These are phyloP conservation scores for Plasmopara viticola DNA, from an alignment of 352 stramenopile genomes.

Conservation along the genomic window DNA sequence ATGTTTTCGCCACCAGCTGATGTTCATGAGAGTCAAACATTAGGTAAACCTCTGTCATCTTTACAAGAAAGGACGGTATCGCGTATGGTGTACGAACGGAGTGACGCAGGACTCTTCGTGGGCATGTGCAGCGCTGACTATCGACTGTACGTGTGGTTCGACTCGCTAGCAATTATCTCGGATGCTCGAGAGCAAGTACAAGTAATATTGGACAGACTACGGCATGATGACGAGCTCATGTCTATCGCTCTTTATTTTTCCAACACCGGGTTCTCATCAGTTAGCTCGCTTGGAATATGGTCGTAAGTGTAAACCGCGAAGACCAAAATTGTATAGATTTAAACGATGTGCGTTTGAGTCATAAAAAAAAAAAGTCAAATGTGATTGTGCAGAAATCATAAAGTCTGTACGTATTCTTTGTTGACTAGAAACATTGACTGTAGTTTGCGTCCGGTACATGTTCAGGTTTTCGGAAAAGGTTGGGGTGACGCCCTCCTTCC, in stretches of 20 bases:
- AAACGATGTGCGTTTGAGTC: background rate
- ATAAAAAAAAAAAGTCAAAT: too few relatives aligned
- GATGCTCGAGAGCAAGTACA: slow-evolving; percentile 49
- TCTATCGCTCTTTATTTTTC: slow-evolving; percentile 31
- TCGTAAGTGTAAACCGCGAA: slow-evolving; percentile 6
- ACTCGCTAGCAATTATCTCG: slow-evolving; percentile 33
- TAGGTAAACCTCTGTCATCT: slow-evolving; percentile 39
- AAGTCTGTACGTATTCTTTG: background rate
- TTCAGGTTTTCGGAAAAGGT: too few relatives aligned
- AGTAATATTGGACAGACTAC: slow-evolving; percentile 48
- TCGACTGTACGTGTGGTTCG: slow-evolving; percentile 51
- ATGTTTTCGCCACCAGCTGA: slow-evolving; percentile 31
- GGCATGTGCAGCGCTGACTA: slow-evolving; percentile 47
- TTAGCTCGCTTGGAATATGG: slow-evolving; percentile 23
- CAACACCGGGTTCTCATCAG: slow-evolving; percentile 18
- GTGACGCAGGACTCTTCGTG: slow-evolving; percentile 39
- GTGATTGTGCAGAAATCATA: too few relatives aligned
- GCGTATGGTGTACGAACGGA: slow-evolving; percentile 48
- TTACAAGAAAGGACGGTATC: slow-evolving; percentile 31
- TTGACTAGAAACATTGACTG: background rate
- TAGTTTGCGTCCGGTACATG: too few relatives aligned
- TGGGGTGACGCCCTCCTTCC: too few relatives aligned
- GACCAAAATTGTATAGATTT: background rate
- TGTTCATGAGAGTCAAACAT: slow-evolving; percentile 30
- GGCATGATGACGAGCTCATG: slow-evolving; percentile 50